Percentiles rank a stretch among this genome's conserved stretches.
Evolutionary conservation across 352 stramenopile genomes (phyloP).

Genomic region (Phytophthora pistaciae): DNA sequence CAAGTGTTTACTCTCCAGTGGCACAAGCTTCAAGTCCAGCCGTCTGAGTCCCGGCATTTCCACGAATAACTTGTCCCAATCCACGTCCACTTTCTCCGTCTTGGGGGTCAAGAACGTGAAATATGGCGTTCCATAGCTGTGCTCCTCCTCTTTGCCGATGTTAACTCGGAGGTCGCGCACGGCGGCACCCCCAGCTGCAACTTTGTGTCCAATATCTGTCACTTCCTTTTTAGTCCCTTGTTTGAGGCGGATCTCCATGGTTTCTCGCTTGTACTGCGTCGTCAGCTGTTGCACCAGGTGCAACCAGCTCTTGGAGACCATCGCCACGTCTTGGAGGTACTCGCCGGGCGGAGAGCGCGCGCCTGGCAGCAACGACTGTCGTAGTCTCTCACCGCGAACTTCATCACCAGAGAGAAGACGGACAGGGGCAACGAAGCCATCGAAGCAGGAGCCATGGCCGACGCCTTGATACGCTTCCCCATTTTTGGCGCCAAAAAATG

Average conservation of each 20-base stretch:
- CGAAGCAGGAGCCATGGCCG: background rate
- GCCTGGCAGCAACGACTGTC: background rate
- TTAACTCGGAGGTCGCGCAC: constrained; percentile 10
- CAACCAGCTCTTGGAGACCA: constrained; percentile 18
- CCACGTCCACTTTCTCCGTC: constrained; percentile 21
- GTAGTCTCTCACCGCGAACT: constrained; percentile 16
- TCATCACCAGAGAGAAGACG: constrained; percentile 12
- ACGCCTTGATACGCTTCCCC: background rate
- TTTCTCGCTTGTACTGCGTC: constrained; percentile 13
- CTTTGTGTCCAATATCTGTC: background rate
- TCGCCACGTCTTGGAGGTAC: constrained; percentile 3
- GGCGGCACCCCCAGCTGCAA: background rate
- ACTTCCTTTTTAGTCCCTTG: constrained; percentile 6
- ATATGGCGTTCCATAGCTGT: background rate
- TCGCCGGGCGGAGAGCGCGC: background rate
- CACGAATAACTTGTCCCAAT: constrained; percentile 19
- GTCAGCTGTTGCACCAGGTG: constrained; percentile 8
- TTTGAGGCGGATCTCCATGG: constrained; percentile 6
- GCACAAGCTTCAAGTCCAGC: constrained; percentile 27
- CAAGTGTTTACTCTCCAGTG: constrained; percentile 24
- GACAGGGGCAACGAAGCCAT: constrained; percentile 7
- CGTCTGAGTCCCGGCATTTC: constrained; percentile 13
- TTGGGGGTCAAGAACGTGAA: background rate
- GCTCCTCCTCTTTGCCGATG: background rate
- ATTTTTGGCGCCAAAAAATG: background rate